Percentiles rank a stretch among this genome's conserved stretches.
Conservation (phyloP, 2,329 filamentous ascomycete genomes). For the Nemania bipapillata region DNA sequence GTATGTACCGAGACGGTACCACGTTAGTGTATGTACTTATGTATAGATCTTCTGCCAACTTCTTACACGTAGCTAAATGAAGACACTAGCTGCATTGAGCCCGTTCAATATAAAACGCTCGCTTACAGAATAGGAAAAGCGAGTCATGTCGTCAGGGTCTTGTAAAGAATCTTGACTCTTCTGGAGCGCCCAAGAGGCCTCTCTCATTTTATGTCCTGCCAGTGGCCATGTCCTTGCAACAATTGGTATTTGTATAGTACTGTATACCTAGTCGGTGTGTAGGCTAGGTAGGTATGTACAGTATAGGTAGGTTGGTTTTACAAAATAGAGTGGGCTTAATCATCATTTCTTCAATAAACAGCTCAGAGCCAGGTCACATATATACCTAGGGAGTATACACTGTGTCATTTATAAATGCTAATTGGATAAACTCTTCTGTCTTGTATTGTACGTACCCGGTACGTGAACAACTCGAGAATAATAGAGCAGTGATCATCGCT, state of each 20-base stretch:
- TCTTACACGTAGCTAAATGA: neutral
- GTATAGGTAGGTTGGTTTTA: too few relatives aligned
- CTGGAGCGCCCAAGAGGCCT: neutral
- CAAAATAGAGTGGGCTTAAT: neutral
- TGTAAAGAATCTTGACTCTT: slow-evolving; percentile 10
- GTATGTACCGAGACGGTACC: slow-evolving; percentile 9
- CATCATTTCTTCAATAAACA: neutral
- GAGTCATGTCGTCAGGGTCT: slow-evolving; percentile 23
- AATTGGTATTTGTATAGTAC: neutral
- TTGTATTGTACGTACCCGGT: neutral
- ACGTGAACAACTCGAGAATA: neutral
- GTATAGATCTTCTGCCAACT: slow-evolving; percentile 2
- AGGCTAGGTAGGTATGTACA: too few relatives aligned
- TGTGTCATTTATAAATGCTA: neutral
- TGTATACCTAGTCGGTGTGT: too few relatives aligned
- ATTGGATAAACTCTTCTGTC: neutral
- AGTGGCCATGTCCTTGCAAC: neutral
- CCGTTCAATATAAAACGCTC: slow-evolving; percentile 23
- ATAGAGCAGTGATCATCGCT: neutral
- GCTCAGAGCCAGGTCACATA: neutral
- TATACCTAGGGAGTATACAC: too few relatives aligned
- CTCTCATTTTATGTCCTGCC: neutral
- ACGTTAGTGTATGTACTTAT: neutral
- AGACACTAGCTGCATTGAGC: slow-evolving; percentile 6
- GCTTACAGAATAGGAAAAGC: slow-evolving; percentile 11